Percentiles rank a stretch among this genome's conserved stretches.
Conservation (phyloP, 805 yeast genomes). For the Sugiyamaella qingdaonensis region DNA sequence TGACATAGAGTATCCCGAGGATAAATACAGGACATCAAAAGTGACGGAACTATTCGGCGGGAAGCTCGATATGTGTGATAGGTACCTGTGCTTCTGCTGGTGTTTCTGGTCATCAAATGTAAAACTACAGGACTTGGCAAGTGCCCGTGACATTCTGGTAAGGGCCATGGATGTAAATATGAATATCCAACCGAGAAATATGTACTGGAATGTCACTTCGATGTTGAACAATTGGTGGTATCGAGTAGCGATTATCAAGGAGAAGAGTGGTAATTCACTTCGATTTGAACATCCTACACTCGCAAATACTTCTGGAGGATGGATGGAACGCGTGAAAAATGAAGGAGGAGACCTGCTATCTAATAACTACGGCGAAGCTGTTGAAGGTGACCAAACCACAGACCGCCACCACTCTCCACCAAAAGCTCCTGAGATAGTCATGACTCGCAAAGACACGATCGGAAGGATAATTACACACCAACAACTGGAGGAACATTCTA, state of each 20-base stretch:
- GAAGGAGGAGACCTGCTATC: slow-evolving; percentile 8
- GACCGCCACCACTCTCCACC: not conserved
- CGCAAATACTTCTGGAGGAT: slow-evolving; percentile 4
- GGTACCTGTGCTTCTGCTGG: slow-evolving; percentile 5
- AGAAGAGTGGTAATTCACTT: not conserved
- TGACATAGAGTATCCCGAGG: slow-evolving; percentile 6
- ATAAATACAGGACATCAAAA: not conserved
- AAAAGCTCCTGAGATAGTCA: slow-evolving; percentile 1
- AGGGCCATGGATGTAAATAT: slow-evolving; percentile 8
- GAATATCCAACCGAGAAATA: slow-evolving; percentile 7
- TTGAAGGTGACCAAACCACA: not conserved
- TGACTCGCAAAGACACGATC: slow-evolving; percentile 2
- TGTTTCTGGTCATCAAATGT: slow-evolving; percentile 1
- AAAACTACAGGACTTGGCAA: not conserved
- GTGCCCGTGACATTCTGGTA: slow-evolving; percentile 2
- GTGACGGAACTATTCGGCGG: slow-evolving; percentile 5
- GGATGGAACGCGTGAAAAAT: slow-evolving; percentile 6
- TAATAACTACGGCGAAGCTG: slow-evolving; percentile 2
- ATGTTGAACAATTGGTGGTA: slow-evolving; percentile 10
- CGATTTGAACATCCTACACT: slow-evolving; percentile 5
- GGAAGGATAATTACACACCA: slow-evolving; percentile 1
- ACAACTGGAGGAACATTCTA: slow-evolving; percentile 6
- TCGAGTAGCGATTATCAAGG: slow-evolving; percentile 5
- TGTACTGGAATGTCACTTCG: slow-evolving; percentile 10
- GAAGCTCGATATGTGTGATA: slow-evolving; percentile 1